Evolutionary conservation across 2,329 filamentous ascomycete species (phyloP).

Genomic region (Aspergillaceae sp.): DNA sequence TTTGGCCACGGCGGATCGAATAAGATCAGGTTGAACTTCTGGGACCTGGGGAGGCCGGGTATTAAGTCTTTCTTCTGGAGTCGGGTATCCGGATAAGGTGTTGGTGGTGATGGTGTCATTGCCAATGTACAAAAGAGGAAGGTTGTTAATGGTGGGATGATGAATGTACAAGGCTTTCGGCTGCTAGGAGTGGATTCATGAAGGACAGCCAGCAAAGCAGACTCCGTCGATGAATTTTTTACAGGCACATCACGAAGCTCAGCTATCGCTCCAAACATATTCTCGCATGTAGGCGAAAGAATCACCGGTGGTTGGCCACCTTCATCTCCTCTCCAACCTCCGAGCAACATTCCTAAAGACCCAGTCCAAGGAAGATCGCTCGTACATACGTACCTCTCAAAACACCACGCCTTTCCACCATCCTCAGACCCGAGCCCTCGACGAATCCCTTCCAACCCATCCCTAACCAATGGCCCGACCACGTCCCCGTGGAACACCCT

Average conservation of each 20-base stretch:
- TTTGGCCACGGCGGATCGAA: slow-evolving; percentile 60
- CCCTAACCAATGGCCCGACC: slow-evolving; percentile 26
- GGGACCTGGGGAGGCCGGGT: slow-evolving; percentile 13
- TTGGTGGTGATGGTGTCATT: slow-evolving; percentile 7
- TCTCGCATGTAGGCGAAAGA: slow-evolving; percentile 22
- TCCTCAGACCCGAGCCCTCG: neutral
- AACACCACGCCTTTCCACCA: slow-evolving; percentile 26
- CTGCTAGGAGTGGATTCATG: neutral
- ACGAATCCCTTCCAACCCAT: slow-evolving; percentile 31
- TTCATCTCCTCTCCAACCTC: neutral
- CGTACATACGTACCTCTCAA: slow-evolving; percentile 9
- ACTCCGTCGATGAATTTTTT: slow-evolving; percentile 22
- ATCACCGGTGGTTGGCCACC: slow-evolving; percentile 21
- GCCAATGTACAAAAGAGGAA: slow-evolving; percentile 38
- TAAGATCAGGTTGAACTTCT: slow-evolving; percentile 50
- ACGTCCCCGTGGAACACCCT: slow-evolving; percentile 20
- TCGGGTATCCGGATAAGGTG: neutral
- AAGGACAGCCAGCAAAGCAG: slow-evolving; percentile 9
- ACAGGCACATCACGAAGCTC: slow-evolving; percentile 18
- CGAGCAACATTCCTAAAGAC: too few species aligned
- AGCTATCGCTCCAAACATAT: slow-evolving; percentile 18
- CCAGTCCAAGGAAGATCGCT: neutral
- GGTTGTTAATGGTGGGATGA: slow-evolving; percentile 42
- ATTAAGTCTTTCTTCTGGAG: slow-evolving; percentile 11
- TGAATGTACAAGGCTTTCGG: slow-evolving; percentile 18